Base-by-base conservation (phyloP, 2,329 filamentous ascomycete genomes). In the Claviceps pusilla region DNA sequence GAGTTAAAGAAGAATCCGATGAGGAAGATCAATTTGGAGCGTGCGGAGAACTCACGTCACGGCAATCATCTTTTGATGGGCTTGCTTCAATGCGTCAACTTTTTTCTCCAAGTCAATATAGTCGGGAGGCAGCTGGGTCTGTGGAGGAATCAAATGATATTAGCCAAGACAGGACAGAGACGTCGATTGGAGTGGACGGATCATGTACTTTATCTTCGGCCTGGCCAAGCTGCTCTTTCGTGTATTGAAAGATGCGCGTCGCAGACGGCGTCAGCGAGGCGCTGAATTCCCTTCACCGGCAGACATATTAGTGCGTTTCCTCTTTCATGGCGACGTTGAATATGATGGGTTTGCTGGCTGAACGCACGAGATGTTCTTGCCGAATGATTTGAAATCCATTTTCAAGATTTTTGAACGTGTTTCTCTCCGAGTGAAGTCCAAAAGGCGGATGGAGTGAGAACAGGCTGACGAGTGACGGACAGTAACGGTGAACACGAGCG, bases 101-200 rank as follows among this genome's bases (percentile, higher is more conserved):
- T 91, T 85, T 80, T 96, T 96, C 81, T 98, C 93, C 58, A 98
- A 86, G 72, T 97, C 90, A 68, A 96, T 87, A 73, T 98, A 98
- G 73, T 97, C 93, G 62, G 90, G 85, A 48, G 93, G 93, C 47
- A 98, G 87, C 74, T 97, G 86, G 59, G 93, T 98, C 89, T 95
- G 63, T 57, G 54, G 49, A 31, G 49, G 35, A 53, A 24, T 24
- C 24, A 48, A 51, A 48, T 19, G 41, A 54, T 50, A 54, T 62
- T 50, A 62, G 58, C 56, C 35, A 39, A 47, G 2, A 24, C 5
- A 29, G 16, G n/a, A 19, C 2, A 31, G 19, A 47, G 43, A 14
- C 19, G 43, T 29, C 3, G 24, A 12, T 28, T 19, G 24, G 28
- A 19, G 10, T 28, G 16, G 31, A 39, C 6, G 24, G 6, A 33